Base-by-base conservation (phyloP, 2,329 filamentous ascomycete genomes). In the Penicillium sp. region DNA sequence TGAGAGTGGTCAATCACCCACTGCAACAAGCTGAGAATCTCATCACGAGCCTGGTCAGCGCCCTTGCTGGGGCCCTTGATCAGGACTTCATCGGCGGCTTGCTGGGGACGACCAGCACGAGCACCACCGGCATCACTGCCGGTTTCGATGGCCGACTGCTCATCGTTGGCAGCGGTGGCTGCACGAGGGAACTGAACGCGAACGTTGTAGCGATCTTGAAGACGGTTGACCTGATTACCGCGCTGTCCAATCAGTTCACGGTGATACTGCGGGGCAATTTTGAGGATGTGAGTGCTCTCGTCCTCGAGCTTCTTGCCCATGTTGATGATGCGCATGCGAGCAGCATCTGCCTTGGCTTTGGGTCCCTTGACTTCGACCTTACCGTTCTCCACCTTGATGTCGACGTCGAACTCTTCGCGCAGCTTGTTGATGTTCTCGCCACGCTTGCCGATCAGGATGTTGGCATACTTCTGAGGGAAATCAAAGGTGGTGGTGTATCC, bases 321-420 rank as follows among this genome's bases (percentile, higher is more conserved):
- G 36, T 85, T 82, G 58, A 86, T 79, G 62, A 99, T 96, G 67
- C 96, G 86, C 36, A 85, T 78, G 72, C 89, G 94, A 59, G 90
- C 90, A 45, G 85, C 85, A 71, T 96, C 91, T 1, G 92, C 90
- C 80, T 97, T 97, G 46, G 90, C 90, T 76, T 95, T 90, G 45
- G 94, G 93, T 24, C 95, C 94, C 79, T 95, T 96, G 63, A 99
- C 85, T 73, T 96, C 90, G 45, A 97, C 90, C 74, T 92, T 92
- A 61, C 94, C 94, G 65, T 96, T 90, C 61, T 95, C 86, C 36
- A 97, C 87, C 74, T 96, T 91, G 57, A 99, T 87, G 53, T 87
- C 84, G 43, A 88, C 85, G 65, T 88, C 85, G 53, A 85, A 85
- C 65, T 87, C 85, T 39, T 88, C 85, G 29, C 85, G 82, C 42